Evolutionary conservation across 2,329 filamentous ascomycete species (phyloP).

Genomic region (Truncatella angustata): DNA sequence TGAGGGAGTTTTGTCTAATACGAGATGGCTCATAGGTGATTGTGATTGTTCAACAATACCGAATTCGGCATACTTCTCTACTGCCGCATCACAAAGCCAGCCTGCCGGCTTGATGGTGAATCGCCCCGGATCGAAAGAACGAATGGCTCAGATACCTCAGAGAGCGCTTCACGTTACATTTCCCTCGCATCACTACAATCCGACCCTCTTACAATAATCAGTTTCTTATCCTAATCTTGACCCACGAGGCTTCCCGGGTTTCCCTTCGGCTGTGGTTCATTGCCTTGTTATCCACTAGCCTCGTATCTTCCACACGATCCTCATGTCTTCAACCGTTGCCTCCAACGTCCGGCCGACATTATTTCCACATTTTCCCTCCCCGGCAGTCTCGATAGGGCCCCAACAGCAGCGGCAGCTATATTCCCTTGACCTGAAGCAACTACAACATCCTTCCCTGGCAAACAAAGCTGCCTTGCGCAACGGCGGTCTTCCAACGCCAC

Average conservation of each 20-base stretch:
- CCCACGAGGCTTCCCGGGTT: background rate
- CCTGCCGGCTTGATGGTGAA: background rate
- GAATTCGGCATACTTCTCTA: too few species aligned
- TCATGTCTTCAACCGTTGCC: slow-evolving; percentile 30
- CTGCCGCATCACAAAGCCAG: too few species aligned
- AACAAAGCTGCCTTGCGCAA: slow-evolving; percentile 24
- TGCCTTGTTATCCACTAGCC: background rate
- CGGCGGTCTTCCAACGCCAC: slow-evolving; percentile 49
- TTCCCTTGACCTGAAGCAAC: slow-evolving; percentile 18
- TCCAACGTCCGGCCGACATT: slow-evolving; percentile 19
- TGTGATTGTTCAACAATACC: too few species aligned
- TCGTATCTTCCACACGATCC: background rate
- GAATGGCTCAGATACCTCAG: slow-evolving; percentile 1
- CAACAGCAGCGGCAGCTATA: slow-evolving; percentile 14
- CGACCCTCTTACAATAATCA: too few species aligned
- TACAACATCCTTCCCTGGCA: slow-evolving; percentile 17
- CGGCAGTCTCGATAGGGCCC: slow-evolving; percentile 18
- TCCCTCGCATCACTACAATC: background rate
- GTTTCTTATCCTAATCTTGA: background rate
- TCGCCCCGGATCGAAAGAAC: background rate
- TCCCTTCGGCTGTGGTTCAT: background rate
- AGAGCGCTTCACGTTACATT: slow-evolving; percentile 6
- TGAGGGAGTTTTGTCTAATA: slow-evolving; percentile 6
- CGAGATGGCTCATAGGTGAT: slow-evolving; percentile 13
- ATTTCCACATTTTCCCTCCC: slow-evolving; percentile 25